Conservation (phyloP, 2,329 filamentous ascomycete species). For the Aulographum hederae region DNA sequence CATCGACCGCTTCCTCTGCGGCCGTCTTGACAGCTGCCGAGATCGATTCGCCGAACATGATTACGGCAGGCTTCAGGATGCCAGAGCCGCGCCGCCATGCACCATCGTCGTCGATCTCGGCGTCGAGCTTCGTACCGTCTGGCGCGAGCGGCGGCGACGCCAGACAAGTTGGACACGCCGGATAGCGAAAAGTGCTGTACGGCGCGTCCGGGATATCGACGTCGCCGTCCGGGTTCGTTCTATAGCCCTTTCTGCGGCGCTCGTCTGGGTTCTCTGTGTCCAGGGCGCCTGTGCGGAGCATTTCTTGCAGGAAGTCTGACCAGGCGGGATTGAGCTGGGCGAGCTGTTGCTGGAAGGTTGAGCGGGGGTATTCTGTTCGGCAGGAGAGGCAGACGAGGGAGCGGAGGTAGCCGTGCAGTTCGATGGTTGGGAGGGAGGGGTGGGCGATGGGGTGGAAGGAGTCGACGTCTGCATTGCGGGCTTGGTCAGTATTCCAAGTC, state of each 20-base stretch:
- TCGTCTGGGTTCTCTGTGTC: constrained; percentile 59
- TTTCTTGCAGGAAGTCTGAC: constrained; percentile 56
- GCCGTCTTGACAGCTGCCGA: constrained; percentile 46
- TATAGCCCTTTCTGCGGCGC: constrained; percentile 49
- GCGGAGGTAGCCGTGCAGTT: constrained; percentile 82
- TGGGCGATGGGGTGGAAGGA: constrained; percentile 75
- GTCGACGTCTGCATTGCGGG: constrained; percentile 77
- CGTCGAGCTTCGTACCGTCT: constrained; percentile 36
- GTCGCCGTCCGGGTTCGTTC: constrained; percentile 85
- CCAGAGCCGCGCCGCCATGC: constrained; percentile 59
- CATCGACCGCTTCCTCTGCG: constrained; percentile 66
- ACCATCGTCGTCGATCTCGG: constrained; percentile 62
- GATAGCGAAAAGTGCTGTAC: constrained; percentile 82
- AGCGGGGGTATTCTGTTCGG: constrained; percentile 48
- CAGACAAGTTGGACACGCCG: constrained; percentile 69
- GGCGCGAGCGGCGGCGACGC: constrained; percentile 36
- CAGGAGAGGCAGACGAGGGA: constrained; percentile 69
- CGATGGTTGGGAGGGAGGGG: constrained; percentile 54
- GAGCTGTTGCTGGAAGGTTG: constrained; percentile 58
- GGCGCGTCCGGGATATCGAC: constrained; percentile 76
- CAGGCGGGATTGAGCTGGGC: constrained; percentile 70
- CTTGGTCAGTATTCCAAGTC: no score
- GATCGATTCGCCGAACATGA: constrained; percentile 94
- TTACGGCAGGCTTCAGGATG: constrained; percentile 78
- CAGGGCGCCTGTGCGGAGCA: constrained; percentile 56